A percentile compares a stretch with the other conserved stretches of the same genome.
phyloP scores from a whole-genome alignment of 768 basidiomycete genomes.

The Mycena crocata region DNA sequence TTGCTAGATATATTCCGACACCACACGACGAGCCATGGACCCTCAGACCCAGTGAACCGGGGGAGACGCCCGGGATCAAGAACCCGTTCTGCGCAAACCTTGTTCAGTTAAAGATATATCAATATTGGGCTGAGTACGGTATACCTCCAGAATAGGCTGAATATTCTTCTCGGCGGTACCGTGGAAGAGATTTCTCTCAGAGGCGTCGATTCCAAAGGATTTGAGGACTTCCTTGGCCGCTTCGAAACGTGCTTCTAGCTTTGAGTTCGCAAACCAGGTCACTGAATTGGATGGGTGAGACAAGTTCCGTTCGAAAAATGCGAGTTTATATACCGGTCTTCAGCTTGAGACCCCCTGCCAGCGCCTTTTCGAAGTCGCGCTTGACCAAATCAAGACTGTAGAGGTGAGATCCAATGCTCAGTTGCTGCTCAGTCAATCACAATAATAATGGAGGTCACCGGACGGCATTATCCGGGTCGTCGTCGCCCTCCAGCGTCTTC shows the following conservation, averaged over 20 bases:
- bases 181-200: constrained; percentile 16
- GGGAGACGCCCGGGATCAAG: constrained; percentile 19
- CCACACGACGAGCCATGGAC: constrained; percentile 18
- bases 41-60: background rate
- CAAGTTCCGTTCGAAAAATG: too few relatives aligned
- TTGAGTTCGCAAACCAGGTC: too few relatives aligned
- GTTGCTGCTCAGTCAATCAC: too few relatives aligned
- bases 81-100: constrained; percentile 16
- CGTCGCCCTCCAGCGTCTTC: constrained; percentile 28
- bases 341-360: too few relatives aligned
- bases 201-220: background rate
- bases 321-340: too few relatives aligned
- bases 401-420: too few relatives aligned
- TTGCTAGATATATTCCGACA: constrained; percentile 16
- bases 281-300: too few relatives aligned
- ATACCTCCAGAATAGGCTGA: constrained; percentile 2
- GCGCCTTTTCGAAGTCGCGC: too few relatives aligned
- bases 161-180: constrained; percentile 5
- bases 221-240: background rate
- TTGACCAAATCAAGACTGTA: background rate
- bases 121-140: too few relatives aligned
- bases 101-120: background rate
- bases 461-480: constrained; percentile 29
- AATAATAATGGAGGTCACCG: too few relatives aligned
- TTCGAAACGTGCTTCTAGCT: constrained; percentile 6